Percentiles rank a stretch among this genome's conserved stretches.
These are phyloP conservation scores for Talaromyces liani DNA, from an alignment of 495 filamentous ascomycete genomes.

Conservation along the genomic window DNA sequence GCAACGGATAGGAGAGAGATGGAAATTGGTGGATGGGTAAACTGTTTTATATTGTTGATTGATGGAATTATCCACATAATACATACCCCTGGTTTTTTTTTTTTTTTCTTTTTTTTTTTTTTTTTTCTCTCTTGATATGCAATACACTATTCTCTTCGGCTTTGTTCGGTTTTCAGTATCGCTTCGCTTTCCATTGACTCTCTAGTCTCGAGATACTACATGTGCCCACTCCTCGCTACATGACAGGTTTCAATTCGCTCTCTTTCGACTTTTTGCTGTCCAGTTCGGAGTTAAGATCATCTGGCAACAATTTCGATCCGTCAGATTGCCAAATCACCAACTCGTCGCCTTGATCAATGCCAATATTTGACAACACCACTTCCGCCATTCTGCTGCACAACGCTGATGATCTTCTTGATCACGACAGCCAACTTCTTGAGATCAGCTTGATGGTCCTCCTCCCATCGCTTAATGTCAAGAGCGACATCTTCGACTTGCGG, in stretches of 20 bases:
- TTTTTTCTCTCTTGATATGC: neutral
- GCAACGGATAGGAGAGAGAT: neutral
- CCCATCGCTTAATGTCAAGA: constrained; percentile 26
- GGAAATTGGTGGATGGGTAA: neutral
- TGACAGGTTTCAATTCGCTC: too few species aligned
- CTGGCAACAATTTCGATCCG: neutral
- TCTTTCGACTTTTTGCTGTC: neutral
- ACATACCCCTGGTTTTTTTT: neutral
- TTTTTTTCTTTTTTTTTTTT: neutral
- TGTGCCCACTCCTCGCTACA: too few species aligned
- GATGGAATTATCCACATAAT: neutral
- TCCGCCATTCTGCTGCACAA: neutral
- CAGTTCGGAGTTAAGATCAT: neutral
- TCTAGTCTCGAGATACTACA: too few species aligned
- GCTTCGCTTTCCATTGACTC: neutral
- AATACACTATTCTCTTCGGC: neutral
- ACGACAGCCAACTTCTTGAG: constrained; percentile 31
- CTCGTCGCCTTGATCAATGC: neutral
- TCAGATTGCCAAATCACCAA: neutral
- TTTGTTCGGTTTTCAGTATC: neutral
- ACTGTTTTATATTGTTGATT: constrained; percentile 4
- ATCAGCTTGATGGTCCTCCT: constrained; percentile 24
- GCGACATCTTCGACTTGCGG: constrained; percentile 33
- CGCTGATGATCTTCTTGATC: constrained; percentile 25
- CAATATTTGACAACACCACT: neutral